Evolutionary conservation across 805 yeast genomes (phyloP), one percentile per base, ranked within the genome.

Genomic region (Tetrapisispora namnaoensis): DNA sequence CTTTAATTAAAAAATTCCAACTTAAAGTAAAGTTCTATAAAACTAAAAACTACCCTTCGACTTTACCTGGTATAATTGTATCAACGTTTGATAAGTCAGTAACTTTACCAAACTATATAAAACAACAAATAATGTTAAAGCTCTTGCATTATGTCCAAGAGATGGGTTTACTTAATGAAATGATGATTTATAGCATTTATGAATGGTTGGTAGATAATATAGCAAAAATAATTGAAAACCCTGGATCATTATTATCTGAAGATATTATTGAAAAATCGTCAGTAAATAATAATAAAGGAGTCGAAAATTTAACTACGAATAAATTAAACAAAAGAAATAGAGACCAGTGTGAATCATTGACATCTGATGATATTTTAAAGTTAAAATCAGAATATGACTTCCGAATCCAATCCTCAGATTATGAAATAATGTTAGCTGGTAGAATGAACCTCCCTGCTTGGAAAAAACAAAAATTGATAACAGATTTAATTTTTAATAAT

Each of bases 381-480:
- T 58, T 80, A 21, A 58, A 65, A 49, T 46, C 56, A 1, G 69
- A 69, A 17, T 73, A 77, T 53, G 48, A 51, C 0, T 47, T 49
- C 20, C 70, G 74, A 49, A 49, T 59, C n/a, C 51, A 56, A 6
- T 57, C 70, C 0, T 30, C 53, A 0, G 70, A 67, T 42, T 71
- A 76, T 53, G 57, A 68, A 37, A 45, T 55, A 2, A 74, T 74
- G 76, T 41, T 78, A 4, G 49, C 56, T 2, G 62, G 68, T 11
- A 75, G 98, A 55, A 54, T 74, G 10, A 63, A 65, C 9, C 68
- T 91, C 32, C 98, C 99, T 0, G 98, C 98, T 0, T 91, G 95
- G 95, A 63, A 70, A 14, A 84, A 82, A 60, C 74, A 71, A 47
- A 66, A 74, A 0, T 72, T 76, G 6, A 71, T 91, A 37, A 73